These are phyloP conservation scores for Saturnispora bothae DNA, from an alignment of 805 yeast genomes.

Conservation along the genomic window DNA sequence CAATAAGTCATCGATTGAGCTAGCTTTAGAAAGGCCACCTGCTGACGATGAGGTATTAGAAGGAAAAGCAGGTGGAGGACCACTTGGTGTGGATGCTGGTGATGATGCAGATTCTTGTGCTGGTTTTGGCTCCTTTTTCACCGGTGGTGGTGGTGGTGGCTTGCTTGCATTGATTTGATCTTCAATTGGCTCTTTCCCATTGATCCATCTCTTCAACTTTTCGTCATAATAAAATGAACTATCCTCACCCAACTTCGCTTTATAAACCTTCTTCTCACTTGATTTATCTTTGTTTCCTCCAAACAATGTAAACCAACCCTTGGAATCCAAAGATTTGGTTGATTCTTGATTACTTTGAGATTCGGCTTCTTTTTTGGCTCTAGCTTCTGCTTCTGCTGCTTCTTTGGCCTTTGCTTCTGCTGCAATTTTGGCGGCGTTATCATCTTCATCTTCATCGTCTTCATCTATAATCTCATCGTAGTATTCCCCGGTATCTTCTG, in stretches of 20 bases:
- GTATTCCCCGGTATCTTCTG: constrained; percentile 23
- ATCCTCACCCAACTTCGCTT: constrained; percentile 79
- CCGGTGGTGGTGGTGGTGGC: constrained; percentile 61
- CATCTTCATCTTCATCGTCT: constrained; percentile 36
- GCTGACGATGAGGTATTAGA: not conserved
- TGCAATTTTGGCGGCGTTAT: constrained; percentile 28
- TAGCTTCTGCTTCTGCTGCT: constrained; percentile 13
- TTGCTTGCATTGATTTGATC: constrained; percentile 46
- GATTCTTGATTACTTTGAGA: constrained; percentile 1
- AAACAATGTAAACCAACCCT: constrained; percentile 57
- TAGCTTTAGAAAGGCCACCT: not conserved
- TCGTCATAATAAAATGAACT: constrained; percentile 72
- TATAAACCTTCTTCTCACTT: constrained; percentile 53
- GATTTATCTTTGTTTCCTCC: constrained; percentile 42
- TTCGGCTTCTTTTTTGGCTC: not conserved
- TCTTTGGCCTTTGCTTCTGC: constrained; percentile 18
- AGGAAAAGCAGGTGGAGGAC: constrained; percentile 2
- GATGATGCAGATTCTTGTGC: constrained; percentile 24
- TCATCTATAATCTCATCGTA: constrained; percentile 25
- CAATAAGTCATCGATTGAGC: constrained; percentile 21
- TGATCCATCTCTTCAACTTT: constrained; percentile 78
- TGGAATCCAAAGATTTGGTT: not conserved
- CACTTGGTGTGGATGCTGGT: constrained; percentile 10
- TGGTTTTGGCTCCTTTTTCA: not conserved
- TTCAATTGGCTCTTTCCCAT: constrained; percentile 54